Evolutionary conservation across 202 grass and related monocot genomes (phyloP).

Genomic region (Eragrostis tef): DNA sequence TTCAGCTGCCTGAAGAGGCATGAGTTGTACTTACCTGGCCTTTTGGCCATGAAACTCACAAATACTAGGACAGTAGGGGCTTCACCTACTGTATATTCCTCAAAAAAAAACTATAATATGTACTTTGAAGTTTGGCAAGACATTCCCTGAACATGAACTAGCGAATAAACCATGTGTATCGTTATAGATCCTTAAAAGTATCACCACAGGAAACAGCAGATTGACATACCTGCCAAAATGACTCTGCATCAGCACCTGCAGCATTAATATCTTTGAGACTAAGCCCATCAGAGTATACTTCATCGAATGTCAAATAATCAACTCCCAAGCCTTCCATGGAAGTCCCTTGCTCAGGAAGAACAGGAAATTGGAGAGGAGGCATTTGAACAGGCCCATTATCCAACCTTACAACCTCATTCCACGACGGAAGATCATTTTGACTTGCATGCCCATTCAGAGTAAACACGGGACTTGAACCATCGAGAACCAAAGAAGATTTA

Average conservation of each 20-base stretch:
- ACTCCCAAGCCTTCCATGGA: constrained; percentile 42
- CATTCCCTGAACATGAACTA: neutral
- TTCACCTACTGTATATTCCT: no score
- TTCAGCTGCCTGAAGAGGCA: no score
- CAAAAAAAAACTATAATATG: neutral
- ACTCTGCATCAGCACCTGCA: constrained; percentile 46
- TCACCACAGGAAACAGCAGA: neutral
- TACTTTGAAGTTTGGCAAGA: neutral
- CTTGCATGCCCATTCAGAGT: constrained; percentile 12
- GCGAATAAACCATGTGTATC: neutral
- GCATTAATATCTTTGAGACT: constrained; percentile 46
- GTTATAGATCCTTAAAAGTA: neutral
- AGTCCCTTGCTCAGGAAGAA: constrained; percentile 30
- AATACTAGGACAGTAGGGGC: no score
- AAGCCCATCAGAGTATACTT: constrained; percentile 58
- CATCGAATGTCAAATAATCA: constrained; percentile 62
- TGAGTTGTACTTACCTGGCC: no score
- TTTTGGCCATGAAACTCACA: no score
- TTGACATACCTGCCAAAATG: constrained; percentile 50
- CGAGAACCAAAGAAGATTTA: constrained; percentile 42
- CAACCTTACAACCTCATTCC: constrained; percentile 43
- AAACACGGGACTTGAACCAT: constrained; percentile 28
- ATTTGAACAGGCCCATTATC: constrained; percentile 43
- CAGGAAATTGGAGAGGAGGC: constrained; percentile 44
- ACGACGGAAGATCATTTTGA: constrained; percentile 43